Conservation (phyloP, 306 rosid species). For the Cicer yamashitae region DNA sequence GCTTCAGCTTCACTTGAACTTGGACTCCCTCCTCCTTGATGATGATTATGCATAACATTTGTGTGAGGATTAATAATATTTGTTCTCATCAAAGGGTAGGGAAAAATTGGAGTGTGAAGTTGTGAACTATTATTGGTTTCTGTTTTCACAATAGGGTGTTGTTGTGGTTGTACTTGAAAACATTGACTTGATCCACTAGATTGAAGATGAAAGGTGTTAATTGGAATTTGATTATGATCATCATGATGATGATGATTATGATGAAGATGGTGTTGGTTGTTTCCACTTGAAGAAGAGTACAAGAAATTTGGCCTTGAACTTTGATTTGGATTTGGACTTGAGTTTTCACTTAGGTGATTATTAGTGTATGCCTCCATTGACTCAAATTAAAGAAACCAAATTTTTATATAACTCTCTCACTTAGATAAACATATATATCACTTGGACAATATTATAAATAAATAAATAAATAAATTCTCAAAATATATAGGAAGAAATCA, state of each 20-base stretch:
- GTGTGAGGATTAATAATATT: slow-evolving; percentile 28
- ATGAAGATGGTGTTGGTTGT: slow-evolving; percentile 21
- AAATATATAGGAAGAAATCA: not conserved
- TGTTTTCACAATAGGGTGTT: slow-evolving; percentile 62
- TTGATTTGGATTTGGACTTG: slow-evolving; percentile 49
- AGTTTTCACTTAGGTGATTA: slow-evolving; percentile 33
- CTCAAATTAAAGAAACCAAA: not conserved
- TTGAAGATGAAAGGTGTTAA: slow-evolving; percentile 69
- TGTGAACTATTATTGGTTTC: slow-evolving; percentile 66
- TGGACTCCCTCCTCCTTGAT: slow-evolving; percentile 45
- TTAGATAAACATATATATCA: too few species aligned
- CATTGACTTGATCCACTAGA: slow-evolving; percentile 58
- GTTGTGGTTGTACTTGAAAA: slow-evolving; percentile 45
- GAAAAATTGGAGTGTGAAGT: slow-evolving; percentile 65
- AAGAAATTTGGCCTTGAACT: slow-evolving; percentile 74
- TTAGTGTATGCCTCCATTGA: slow-evolving; percentile 68
- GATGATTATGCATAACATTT: slow-evolving; percentile 39
- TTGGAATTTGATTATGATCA: slow-evolving; percentile 40
- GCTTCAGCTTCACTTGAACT: slow-evolving; percentile 66
- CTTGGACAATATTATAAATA: too few species aligned
- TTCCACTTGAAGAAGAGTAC: slow-evolving; percentile 53
- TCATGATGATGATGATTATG: not conserved
- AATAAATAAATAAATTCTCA: not conserved
- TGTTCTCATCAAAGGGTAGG: slow-evolving; percentile 63
- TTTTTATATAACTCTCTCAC: not conserved